Percentiles rank a stretch among this genome's conserved stretches.
These are phyloP conservation scores for Clonostachys byssicola DNA, from an alignment of 2,329 filamentous ascomycete species.

Conservation along the genomic window DNA sequence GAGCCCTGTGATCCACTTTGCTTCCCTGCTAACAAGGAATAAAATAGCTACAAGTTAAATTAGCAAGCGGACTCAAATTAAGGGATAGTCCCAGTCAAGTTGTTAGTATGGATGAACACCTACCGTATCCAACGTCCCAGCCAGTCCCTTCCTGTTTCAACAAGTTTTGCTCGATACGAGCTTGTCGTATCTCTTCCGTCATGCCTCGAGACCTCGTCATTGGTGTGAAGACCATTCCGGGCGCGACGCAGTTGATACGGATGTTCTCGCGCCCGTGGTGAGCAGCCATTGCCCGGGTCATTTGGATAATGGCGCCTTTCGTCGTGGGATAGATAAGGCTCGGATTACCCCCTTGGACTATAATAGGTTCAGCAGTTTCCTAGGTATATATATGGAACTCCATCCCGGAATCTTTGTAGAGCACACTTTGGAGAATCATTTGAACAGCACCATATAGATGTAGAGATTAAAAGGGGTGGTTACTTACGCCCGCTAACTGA, in stretches of 20 bases:
- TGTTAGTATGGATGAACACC: background rate
- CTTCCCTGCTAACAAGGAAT: conserved; percentile 17
- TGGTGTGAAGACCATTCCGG: conserved; percentile 16
- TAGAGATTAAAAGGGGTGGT: conserved; percentile 15
- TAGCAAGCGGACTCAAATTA: background rate
- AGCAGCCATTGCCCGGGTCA: no score
- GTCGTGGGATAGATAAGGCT: conserved; percentile 32
- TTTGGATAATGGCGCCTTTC: no score
- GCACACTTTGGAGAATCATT: no score
- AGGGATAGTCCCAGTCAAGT: no score
- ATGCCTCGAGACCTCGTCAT: conserved; percentile 16
- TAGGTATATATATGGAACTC: no score
- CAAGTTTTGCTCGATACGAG: conserved; percentile 14
- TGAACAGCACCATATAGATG: conserved; percentile 4
- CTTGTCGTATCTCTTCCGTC: conserved; percentile 16
- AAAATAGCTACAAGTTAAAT: conserved; percentile 11
- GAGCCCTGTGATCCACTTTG: conserved; percentile 16
- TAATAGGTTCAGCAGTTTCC: no score
- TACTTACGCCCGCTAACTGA: conserved; percentile 42
- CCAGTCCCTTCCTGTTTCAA: conserved; percentile 15
- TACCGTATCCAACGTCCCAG: conserved; percentile 19
- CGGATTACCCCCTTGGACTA: conserved; percentile 24
- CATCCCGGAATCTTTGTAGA: no score
- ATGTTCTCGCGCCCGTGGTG: conserved; percentile 5
- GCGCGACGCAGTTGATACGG: conserved; percentile 2